These are phyloP conservation scores for Fusarium secorum DNA, from an alignment of 2,329 filamentous ascomycete species.

Conservation along the genomic window DNA sequence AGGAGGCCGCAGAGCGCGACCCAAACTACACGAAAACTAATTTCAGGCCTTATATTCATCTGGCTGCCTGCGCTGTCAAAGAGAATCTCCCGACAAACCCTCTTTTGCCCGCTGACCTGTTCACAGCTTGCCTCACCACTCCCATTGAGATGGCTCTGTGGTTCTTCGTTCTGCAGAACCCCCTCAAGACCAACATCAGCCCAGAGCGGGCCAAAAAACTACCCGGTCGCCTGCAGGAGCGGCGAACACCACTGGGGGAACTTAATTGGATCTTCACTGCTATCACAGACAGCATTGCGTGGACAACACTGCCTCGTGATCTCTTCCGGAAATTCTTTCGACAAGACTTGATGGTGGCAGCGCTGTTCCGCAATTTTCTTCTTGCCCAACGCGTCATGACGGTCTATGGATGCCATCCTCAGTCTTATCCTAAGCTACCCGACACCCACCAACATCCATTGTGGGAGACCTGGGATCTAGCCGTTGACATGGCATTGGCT, in stretches of 20 bases:
- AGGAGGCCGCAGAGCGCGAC: slow-evolving; percentile 77
- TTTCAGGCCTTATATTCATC: slow-evolving; percentile 78
- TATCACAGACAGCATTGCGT: slow-evolving; percentile 98
- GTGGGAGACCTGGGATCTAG: slow-evolving; percentile 98
- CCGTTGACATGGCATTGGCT: slow-evolving; percentile 91
- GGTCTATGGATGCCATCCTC: slow-evolving; percentile 93
- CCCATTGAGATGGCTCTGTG: slow-evolving; percentile 97
- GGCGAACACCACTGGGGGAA: slow-evolving; percentile 91
- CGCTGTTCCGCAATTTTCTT: slow-evolving; percentile 94
- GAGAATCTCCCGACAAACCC: slow-evolving; percentile 97
- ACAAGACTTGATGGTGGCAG: slow-evolving; percentile 98
- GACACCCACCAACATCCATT: slow-evolving; percentile 94
- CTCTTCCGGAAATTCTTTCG: slow-evolving; percentile 97
- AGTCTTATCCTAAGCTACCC: slow-evolving; percentile 89
- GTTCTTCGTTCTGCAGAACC: slow-evolving; percentile 96
- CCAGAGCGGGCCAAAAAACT: slow-evolving; percentile 88
- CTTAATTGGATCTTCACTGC: slow-evolving; percentile 99
- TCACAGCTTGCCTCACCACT: slow-evolving; percentile 94
- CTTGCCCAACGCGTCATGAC: slow-evolving; percentile 95
- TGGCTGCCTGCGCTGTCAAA: slow-evolving; percentile 88
- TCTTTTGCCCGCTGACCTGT: slow-evolving; percentile 89
- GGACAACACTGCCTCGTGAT: slow-evolving; percentile 90
- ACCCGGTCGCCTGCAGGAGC: slow-evolving; percentile 89
- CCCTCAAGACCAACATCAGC: slow-evolving; percentile 71
- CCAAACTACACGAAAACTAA: slow-evolving; percentile 82